Evolutionary conservation across 257 asterid species (phyloP).

Genomic region (Penstemon davidsonii): DNA sequence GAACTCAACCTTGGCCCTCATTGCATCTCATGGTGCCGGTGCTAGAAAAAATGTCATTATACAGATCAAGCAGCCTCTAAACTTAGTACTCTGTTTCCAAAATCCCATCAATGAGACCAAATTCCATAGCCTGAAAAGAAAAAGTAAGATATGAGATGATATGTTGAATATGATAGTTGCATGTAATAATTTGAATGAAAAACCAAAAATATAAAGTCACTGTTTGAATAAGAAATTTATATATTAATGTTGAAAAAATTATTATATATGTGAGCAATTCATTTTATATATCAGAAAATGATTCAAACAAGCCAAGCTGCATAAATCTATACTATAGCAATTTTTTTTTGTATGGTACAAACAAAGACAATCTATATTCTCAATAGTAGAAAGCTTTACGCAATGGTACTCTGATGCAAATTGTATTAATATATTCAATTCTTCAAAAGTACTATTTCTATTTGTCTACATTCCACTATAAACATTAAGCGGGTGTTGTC

Average conservation of each 20-base stretch:
- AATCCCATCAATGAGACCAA: slow-evolving; percentile 89
- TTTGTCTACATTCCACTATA: background rate
- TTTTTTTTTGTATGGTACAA: background rate
- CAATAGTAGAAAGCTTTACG: background rate
- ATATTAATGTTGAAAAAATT: background rate
- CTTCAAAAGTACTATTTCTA: background rate
- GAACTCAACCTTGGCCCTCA: no score
- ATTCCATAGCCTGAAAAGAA: slow-evolving; percentile 80
- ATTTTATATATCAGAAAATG: background rate
- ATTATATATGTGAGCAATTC: background rate
- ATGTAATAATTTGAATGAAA: background rate
- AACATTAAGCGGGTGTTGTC: background rate
- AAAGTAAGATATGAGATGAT: background rate
- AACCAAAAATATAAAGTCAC: background rate
- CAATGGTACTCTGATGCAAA: background rate
- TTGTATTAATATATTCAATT: background rate
- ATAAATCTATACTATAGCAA: no score
- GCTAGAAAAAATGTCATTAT: no score
- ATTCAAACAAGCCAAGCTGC: no score
- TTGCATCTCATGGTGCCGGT: no score
- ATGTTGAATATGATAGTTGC: background rate
- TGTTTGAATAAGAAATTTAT: background rate
- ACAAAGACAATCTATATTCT: background rate
- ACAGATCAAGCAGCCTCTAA: background rate
- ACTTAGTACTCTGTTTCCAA: slow-evolving; percentile 77